Evolutionary conservation across 1,139 yeast genomes (phyloP).

Genomic region (Zhuliangozyma blackwelliae): DNA sequence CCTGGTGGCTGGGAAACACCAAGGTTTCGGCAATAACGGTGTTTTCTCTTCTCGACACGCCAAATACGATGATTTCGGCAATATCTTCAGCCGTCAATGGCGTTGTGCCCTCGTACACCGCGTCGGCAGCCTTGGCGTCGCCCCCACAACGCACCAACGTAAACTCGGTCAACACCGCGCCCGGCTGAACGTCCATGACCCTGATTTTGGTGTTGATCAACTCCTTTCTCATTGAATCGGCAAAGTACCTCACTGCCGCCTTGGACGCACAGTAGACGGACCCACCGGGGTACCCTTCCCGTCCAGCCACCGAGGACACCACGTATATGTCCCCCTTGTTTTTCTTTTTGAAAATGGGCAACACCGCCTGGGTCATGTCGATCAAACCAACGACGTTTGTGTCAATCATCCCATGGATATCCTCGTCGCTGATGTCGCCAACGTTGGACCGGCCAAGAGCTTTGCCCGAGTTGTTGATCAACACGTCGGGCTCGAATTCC

Average conservation of each 20-base stretch:
- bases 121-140: conserved; percentile 36
- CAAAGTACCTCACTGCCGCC: conserved; percentile 44
- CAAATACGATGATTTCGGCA: conserved; percentile 48
- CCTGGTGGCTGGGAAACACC: conserved; percentile 48
- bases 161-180: conserved; percentile 51
- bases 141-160: conserved; percentile 45
- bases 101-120: conserved; percentile 42
- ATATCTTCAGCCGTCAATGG: conserved; percentile 47
- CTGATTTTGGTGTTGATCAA: conserved; percentile 42
- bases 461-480: conserved; percentile 80
- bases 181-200: conserved; percentile 48
- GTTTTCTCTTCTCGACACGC: conserved; percentile 44
- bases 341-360: conserved; percentile 58
- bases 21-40: conserved; percentile 50
- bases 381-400: conserved; percentile 75
- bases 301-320: conserved; percentile 49
- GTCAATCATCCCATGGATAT: conserved; percentile 60
- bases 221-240: conserved; percentile 47
- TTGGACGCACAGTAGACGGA: conserved; percentile 49
- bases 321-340: conserved; percentile 47
- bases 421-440: conserved; percentile 51
- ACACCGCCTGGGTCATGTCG: conserved; percentile 60
- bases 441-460: conserved; percentile 67
- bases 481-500: conserved; percentile 60
- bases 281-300: conserved; percentile 51